Base-by-base conservation (phyloP, 495 filamentous ascomycete genomes). In the Jackrogersella multiformis region DNA sequence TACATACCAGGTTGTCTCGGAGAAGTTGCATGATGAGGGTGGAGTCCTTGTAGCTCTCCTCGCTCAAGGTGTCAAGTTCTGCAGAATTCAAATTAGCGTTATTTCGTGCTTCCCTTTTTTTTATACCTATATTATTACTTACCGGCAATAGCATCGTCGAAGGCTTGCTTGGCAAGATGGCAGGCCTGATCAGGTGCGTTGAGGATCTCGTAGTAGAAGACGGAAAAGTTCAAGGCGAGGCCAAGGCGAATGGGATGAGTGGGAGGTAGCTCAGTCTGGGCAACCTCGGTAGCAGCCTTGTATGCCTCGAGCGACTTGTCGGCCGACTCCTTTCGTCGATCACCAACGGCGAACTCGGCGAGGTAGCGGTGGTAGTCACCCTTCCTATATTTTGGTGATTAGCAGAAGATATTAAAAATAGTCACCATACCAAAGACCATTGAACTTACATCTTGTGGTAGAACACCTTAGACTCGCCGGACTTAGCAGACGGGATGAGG, bases 41-140 rank as follows among this genome's bases (percentile, higher is more conserved):
- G 39, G 94, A 97, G 84, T 99, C 95, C 88, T 98, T 98, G 90
- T 99, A 99, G 88, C 93, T 97, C 87, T 99, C 95, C 87, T 99
- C 95, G 80, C 92, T 96, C 58, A 99, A 84, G 74, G 95, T 98
- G 78, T 99, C 95, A 60, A 99, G 92, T 85, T 99, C 94, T 96
- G 81, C 39, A 74, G 30, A 58, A 21, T 23, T 8, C 0, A 36
- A 21, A 71, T 79, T 63, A 79, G 69, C 35, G n/a, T n/a, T n/a
- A n/a, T n/a, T 53, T 21, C n/a, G 23, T 1, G 9, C n/a, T 41
- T 15, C 7, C 26, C 23, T 30, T 48, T 12, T 28, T 39, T 21
- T 5, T 12, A 20, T 9, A 5, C 13, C 6, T 20, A 18, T 1
- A 6, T 28, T n/a, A 23, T 32, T 7, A 86, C 86, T 79, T 83